These are phyloP conservation scores for Candida freyschussii DNA, from an alignment of 1,139 yeast genomes.

Conservation along the genomic window DNA sequence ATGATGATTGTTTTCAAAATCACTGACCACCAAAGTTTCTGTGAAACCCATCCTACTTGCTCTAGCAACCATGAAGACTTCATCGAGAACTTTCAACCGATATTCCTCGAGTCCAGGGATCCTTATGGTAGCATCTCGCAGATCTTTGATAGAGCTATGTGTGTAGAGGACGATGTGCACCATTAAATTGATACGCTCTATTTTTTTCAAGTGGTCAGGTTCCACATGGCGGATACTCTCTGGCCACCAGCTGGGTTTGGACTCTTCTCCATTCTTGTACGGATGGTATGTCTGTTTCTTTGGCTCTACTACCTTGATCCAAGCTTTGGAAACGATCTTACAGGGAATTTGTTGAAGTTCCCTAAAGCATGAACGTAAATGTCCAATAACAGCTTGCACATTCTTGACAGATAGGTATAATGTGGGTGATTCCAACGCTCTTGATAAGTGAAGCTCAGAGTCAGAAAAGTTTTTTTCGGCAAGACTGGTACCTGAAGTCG, in stretches of 20 bases:
- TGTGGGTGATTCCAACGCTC: neutral
- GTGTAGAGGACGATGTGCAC: constrained; percentile 35
- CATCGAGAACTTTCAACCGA: constrained; percentile 25
- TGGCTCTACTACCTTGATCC: constrained; percentile 67
- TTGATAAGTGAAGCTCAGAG: too few species aligned
- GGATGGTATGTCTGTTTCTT: constrained; percentile 61
- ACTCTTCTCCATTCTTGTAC: constrained; percentile 45
- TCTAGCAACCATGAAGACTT: constrained; percentile 27
- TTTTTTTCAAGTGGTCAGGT: constrained; percentile 67
- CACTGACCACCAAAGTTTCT: constrained; percentile 5
- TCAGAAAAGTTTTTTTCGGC: too few species aligned
- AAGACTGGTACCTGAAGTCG: too few species aligned
- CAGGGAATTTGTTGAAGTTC: constrained; percentile 53
- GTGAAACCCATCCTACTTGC: constrained; percentile 2
- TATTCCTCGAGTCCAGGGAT: constrained; percentile 13
- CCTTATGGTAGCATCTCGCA: constrained; percentile 18
- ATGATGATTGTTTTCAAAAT: constrained; percentile 5
- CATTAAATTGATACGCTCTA: constrained; percentile 48
- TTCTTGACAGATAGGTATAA: neutral
- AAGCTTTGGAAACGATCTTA: constrained; percentile 56
- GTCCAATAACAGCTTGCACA: constrained; percentile 3
- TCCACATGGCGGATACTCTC: constrained; percentile 52
- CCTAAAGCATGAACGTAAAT: constrained; percentile 18
- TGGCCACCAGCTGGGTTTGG: constrained; percentile 77
- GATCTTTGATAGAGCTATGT: neutral